These are phyloP conservation scores for Uncinocarpus reesii DNA, from an alignment of 2,329 filamentous ascomycete species.

Conservation along the genomic window DNA sequence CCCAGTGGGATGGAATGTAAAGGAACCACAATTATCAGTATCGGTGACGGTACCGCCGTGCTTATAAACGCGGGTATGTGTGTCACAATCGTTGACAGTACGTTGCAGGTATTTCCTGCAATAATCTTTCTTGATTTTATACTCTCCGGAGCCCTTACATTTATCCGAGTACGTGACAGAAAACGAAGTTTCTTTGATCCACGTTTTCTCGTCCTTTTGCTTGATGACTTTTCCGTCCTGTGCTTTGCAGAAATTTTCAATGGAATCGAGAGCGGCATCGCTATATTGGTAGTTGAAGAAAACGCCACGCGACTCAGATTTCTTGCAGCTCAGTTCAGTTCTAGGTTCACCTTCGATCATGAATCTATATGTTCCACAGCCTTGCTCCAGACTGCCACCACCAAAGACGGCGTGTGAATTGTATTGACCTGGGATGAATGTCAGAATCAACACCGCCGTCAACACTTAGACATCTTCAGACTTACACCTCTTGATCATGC, in stretches of 20 bases:
- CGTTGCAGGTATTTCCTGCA: constrained; percentile 11
- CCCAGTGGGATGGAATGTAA: constrained; percentile 7
- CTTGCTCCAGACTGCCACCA: constrained; percentile 8
- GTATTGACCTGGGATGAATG: constrained; percentile 7
- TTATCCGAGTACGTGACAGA: constrained; percentile 8
- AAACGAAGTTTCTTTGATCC: constrained; percentile 9
- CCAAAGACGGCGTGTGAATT: constrained; percentile 9
- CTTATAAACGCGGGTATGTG: constrained; percentile 10
- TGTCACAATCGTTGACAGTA: constrained; percentile 10
- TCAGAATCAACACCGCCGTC: background rate
- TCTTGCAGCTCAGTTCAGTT: constrained; percentile 4
- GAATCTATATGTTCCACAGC: constrained; percentile 12
- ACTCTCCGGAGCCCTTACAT: constrained; percentile 9
- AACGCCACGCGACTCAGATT: background rate
- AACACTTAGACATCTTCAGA: background rate
- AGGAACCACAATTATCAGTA: constrained; percentile 11
- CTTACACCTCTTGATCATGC: constrained; percentile 2
- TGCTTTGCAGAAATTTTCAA: constrained; percentile 11
- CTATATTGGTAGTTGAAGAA: constrained; percentile 6
- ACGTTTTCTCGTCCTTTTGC: constrained; percentile 9
- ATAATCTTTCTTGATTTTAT: constrained; percentile 2
- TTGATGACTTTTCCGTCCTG: constrained; percentile 7
- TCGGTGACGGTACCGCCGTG: constrained; percentile 12
- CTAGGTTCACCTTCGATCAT: constrained; percentile 9
- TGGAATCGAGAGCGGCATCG: constrained; percentile 4